Base-by-base conservation (phyloP, 108 stramenopile species). In the Skeletonema menzelii region DNA sequence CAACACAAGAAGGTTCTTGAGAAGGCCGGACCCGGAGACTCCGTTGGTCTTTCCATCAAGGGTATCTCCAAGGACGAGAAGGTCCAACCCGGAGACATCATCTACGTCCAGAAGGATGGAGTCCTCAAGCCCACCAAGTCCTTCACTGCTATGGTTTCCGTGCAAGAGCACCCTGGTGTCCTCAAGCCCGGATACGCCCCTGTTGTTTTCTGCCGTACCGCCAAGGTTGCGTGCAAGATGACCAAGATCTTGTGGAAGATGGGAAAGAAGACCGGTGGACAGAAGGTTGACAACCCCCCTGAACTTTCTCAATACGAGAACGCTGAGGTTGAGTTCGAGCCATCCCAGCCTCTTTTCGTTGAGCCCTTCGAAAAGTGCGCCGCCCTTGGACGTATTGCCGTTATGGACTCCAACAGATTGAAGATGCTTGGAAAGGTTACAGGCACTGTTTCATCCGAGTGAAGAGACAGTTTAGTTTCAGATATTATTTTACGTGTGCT, bases 391-490 rank as follows among this genome's bases (percentile, higher is more conserved):
- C 88, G 91, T 82, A 86, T 92, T 76, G 91, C 91, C 28, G 91
- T 89, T 44, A 91, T 91, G 90, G 90, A 91, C 63, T 91, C 90
- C 69, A 88, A 91, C 83, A 70, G 88, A 62, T 75, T 92, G 71
- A 92, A 92, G 83, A 92, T 92, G 91, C 86, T 92, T 79, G 91
- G 91, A 78, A 92, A 92, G 88, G 91, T 92, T 69, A 87, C 84
- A 24, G 62, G 70, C 32, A 84, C 81, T 42, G 59, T 67, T 31
- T 46, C 30, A 10, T 13, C 20, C 31, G 70, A 62, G 8, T 63
- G 14, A 53, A 32, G 11, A 53, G 49, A 0, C 8, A 24, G 19
- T 53, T 24, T 8, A 8, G 49, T 53, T 53, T 53, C 49, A 22
- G 4, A 53, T n/a, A 53, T 53, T 5, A 4, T 22, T 53, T 53